These are phyloP conservation scores for Dendrobium huoshanense DNA, from an alignment of 106 monocot genomes.

Conservation along the genomic window DNA sequence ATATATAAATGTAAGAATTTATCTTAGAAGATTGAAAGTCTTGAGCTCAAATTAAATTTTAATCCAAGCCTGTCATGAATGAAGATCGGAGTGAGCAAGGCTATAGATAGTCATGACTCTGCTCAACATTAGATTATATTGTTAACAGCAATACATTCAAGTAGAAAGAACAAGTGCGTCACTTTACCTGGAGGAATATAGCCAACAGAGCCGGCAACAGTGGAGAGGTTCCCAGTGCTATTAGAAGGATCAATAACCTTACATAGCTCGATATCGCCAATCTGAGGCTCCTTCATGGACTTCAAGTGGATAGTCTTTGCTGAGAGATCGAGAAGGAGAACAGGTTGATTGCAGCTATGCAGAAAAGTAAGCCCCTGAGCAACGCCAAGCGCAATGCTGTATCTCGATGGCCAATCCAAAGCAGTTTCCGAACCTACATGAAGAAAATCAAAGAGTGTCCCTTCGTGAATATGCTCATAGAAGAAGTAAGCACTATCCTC, in stretches of 20 bases:
- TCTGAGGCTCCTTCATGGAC: slow-evolving; percentile 55
- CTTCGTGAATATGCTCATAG: slow-evolving; percentile 43
- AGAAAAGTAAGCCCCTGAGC: slow-evolving; percentile 66
- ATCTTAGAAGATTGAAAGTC: no score
- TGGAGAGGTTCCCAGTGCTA: slow-evolving; percentile 53
- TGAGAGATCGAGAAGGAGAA: slow-evolving; percentile 63
- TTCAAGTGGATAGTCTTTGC: slow-evolving; percentile 57
- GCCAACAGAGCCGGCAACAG: slow-evolving; percentile 64
- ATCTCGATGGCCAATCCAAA: slow-evolving; percentile 48
- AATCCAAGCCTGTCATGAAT: no score
- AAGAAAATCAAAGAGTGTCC: slow-evolving; percentile 55
- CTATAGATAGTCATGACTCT: no score
- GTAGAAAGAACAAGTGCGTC: no score
- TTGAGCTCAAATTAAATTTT: no score
- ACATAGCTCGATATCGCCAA: slow-evolving; percentile 71
- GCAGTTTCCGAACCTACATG: slow-evolving; percentile 15
- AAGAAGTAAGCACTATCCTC: slow-evolving; percentile 55
- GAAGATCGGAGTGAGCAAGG: no score
- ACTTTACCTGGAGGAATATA: slow-evolving; percentile 69
- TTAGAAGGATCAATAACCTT: slow-evolving; percentile 62
- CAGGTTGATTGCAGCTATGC: slow-evolving; percentile 43
- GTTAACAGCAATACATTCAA: no score
- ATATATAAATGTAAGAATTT: no score
- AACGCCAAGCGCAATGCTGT: slow-evolving; percentile 53
- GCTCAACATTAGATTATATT: no score